Base-by-base conservation (phyloP, 352 stramenopile species). In the Phytophthora ohioensis region DNA sequence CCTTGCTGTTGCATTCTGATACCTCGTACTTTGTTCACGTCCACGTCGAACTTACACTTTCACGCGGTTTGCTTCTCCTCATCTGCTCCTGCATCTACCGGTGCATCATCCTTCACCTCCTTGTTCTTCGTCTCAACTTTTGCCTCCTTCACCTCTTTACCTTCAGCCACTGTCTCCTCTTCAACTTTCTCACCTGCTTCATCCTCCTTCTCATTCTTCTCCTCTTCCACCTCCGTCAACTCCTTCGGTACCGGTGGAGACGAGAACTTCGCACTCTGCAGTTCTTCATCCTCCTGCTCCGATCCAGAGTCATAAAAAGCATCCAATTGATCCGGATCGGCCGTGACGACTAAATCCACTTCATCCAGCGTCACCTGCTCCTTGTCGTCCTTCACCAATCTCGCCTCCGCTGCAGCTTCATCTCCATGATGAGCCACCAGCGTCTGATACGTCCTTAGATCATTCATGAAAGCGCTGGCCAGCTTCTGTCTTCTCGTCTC, bases 401-500 rank as follows among this genome's bases (percentile, higher is more conserved):
- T 53, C 10, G 67, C 49, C 31, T 68, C 43, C 1, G 39, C 77
- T 2, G 63, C 46, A 12, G 57, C 67, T 9, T 64, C 68, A 2
- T 74, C 68, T 49, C 80, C 79, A 41, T 93, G 82, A 64, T 90
- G 81, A 35, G 73, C 76, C 48, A 91, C 73, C 11, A 94, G 66
- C 57, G 86, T 90, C 70, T 93, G 87, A 65, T 96, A 96, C 36
- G 85, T 92, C 69, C 81, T 78, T 47, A 96, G 71, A 49, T 96
- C 89, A 54, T 92, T 88, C 55, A 79, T 67, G 64, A 96, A 94
- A 12, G 85, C 86, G 15, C 79, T 78, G 9, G 80, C 82, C 13
- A 94, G 65, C 32, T 79, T 76, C 49, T 90, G 69, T 1, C 87
- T 80, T 32, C 82, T 76, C 48, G 77, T 76, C 52, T 92, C 81